Evolutionary conservation across 495 filamentous ascomycete species (phyloP), one percentile per base, ranked within the genome.

Genomic region (Aspergillus wentii): DNA sequence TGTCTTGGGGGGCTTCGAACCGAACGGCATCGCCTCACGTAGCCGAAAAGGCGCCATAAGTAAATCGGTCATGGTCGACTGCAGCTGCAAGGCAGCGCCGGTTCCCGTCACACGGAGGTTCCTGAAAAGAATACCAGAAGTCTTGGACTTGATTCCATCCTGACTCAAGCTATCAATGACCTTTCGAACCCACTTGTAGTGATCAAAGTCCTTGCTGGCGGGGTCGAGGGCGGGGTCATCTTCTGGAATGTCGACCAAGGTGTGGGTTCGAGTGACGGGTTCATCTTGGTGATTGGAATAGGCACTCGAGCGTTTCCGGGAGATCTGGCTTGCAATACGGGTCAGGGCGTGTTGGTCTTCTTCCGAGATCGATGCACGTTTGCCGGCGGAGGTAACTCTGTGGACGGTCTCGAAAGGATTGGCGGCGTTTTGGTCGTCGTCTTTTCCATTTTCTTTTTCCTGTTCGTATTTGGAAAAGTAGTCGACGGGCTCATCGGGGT

Each of bases 51-150:
- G 74, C 0, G 62, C 49, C 9, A 58, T 54, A n/a, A 78, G 29
- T 5, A 68, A 43, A 7, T 63, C 63, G 17, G 52, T 53, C 9
- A 78, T 68, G 1, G 66, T 74, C 8, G 70, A 51, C 35, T 80
- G 75, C 0, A 75, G 54, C 26, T 76, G 68, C 16, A 76, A 42
- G 0, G 72, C 71, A 9, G 66, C 54, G 0, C 74, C 74, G 5
- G 69, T 66, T 8, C 74, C 76, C 15, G 60, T 69, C 3, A 80
- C 65, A 33, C 58, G 63, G 7, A 80, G 52, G 19, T 76, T 50
- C 26, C 60, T 65, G 51, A 78, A 75, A 4, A 60, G 44, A 17
- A 76, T 52, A 11, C 74, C 66, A 2, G 66, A 44, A 30, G 27
- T 38, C 14, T 46, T 39, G 2, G 46, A 5, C 22, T 25, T 10